A percentile compares a stretch with the other conserved stretches of the same genome.
phyloP scores from a whole-genome alignment of 495 filamentous ascomycete genomes.

The Usnea hakonensis region DNA sequence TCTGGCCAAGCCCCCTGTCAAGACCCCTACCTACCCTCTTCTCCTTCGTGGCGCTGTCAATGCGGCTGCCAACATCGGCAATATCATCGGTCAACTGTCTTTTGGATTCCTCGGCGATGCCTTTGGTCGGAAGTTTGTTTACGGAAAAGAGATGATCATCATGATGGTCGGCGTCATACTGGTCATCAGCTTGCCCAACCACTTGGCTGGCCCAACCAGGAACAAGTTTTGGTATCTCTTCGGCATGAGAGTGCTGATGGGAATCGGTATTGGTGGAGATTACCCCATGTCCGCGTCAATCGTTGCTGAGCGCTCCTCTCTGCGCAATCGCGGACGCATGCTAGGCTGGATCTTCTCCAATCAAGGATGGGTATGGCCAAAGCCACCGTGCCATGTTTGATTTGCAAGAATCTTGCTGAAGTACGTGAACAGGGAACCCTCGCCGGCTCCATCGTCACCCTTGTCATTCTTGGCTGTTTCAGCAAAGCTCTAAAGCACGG shows the following conservation, averaged over 20 bases:
- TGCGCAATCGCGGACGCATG: conserved; percentile 83
- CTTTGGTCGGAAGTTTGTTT: conserved; percentile 76
- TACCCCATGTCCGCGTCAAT: conserved; percentile 82
- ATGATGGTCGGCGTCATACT: conserved; percentile 74
- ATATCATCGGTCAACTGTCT: conserved; percentile 73
- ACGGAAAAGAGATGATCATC: conserved; percentile 79
- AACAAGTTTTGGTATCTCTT: conserved; percentile 66
- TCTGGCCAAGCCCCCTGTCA: conserved; percentile 22
- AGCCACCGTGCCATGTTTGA: background rate
- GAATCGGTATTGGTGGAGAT: conserved; percentile 77
- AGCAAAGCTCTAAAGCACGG: conserved; percentile 54
- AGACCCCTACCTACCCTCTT: conserved; percentile 53
- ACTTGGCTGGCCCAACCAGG: conserved; percentile 4
- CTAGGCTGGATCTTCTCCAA: conserved; percentile 82
- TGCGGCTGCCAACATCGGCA: conserved; percentile 78
- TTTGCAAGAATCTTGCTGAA: too few relatives aligned
- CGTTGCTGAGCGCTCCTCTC: conserved; percentile 32
- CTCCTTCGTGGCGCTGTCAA: conserved; percentile 71
- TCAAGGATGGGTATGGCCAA: conserved; percentile 65
- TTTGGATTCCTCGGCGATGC: conserved; percentile 78
- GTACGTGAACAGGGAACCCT: conserved; percentile 26
- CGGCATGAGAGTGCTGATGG: conserved; percentile 61
- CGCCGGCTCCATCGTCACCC: conserved; percentile 57
- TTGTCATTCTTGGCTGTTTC: conserved; percentile 67
- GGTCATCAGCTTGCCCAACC: conserved; percentile 52